Evolutionary conservation across 306 rosid species (phyloP).

Genomic region (Echinosophora koreensis): DNA sequence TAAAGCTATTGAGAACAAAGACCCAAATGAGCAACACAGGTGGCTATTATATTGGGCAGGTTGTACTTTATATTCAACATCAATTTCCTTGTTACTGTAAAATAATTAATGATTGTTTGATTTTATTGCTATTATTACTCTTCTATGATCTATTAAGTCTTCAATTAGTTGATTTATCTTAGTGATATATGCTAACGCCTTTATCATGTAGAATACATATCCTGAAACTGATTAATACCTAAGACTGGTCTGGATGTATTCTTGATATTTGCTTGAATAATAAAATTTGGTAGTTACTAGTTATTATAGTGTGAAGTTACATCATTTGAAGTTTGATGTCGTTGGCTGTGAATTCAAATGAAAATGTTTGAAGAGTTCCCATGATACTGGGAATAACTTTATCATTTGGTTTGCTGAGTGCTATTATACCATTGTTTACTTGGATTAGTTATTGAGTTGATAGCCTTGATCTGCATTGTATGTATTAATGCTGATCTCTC

Average conservation of each 20-base stretch:
- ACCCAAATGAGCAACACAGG: conserved; percentile 55
- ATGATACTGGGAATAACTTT: background rate
- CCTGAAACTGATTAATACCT: background rate
- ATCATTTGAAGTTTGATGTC: background rate
- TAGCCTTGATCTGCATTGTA: conserved; percentile 2
- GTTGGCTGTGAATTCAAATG: conserved; percentile 24
- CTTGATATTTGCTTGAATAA: background rate
- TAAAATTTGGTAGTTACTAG: background rate
- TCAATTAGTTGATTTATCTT: background rate
- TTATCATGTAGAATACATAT: background rate
- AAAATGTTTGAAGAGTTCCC: background rate
- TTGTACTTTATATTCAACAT: conserved; percentile 17
- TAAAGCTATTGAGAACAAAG: conserved; percentile 68
- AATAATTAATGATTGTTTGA: background rate
- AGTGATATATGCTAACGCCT: conserved; percentile 19
- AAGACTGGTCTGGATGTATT: background rate
- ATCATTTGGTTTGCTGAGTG: conserved; percentile 10
- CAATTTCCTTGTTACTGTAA: background rate
- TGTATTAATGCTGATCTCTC: conserved; percentile 13
- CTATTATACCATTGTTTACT: background rate
- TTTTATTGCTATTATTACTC: background rate
- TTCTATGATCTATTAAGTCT: background rate
- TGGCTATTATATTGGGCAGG: conserved; percentile 75
- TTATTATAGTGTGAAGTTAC: background rate
- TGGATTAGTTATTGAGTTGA: conserved; percentile 23